Base-by-base conservation (phyloP, 768 basidiomycete genomes). In the Pleurotus platypus region DNA sequence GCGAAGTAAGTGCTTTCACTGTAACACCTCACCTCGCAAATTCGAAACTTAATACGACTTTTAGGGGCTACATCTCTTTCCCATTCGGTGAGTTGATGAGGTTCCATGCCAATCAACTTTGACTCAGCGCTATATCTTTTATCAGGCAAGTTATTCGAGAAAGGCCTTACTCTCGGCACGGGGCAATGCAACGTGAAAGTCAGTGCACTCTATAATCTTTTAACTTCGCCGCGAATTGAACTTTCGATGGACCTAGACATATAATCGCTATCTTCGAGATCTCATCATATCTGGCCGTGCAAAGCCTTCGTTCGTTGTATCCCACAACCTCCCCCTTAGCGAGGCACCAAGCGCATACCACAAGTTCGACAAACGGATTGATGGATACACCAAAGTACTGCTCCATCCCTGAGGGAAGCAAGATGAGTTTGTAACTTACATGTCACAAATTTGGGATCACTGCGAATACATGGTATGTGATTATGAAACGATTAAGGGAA, bases 181-280 rank as follows among this genome's bases (percentile, higher is more conserved):
- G 80, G 81, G 1, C 80, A 82, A 67, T 82, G 80, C 66, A 82
- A 82, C 57, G 79, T 80, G 60, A 81, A 82, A 74, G 78, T 78
- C 20, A 30, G 67, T 45, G 12, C 3, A 8, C 6, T 30, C 38
- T 18, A 6, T 43, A 24, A 48, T 30, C 7, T 2, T 45, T 12
- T 46, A 15, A 22, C 48, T 18, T 16, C 15, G 50, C 57, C 20
- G 15, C 37, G 9, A 53, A 27, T 46, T 18, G 8, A 30, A 26
- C 8, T 22, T 22, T 53, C 56, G 35, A 50, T 9, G 49, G 46
- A 13, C 26, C 16, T 49, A 81, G 78, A 60, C 76, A 18, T 81
- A 81, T 61, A 82, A 83, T 60, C 74, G 79, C 27, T 79, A 81
- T 62, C 68, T 82, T 11, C 73, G 82, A 24, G 81, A 83, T 63